Evolutionary conservation across 2,329 filamentous ascomycete genomes (phyloP).

Genomic region (Verruconis gallopava): DNA sequence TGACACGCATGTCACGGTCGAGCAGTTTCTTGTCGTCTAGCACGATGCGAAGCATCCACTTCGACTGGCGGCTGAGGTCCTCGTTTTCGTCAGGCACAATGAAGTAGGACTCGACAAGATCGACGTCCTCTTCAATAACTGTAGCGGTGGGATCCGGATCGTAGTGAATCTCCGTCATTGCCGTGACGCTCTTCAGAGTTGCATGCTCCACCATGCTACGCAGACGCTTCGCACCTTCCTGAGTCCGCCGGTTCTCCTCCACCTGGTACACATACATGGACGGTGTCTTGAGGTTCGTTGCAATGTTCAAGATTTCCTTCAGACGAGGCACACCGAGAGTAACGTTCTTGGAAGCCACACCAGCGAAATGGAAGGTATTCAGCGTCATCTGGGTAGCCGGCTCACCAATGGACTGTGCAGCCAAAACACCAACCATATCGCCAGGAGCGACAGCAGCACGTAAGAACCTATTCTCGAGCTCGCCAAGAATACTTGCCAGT

Average conservation of each 20-base stretch:
- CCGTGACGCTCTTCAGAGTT: constrained; percentile 79
- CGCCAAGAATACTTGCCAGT: constrained; percentile 83
- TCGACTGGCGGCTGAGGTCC: constrained; percentile 56
- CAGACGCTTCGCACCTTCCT: constrained; percentile 72
- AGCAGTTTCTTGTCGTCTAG: constrained; percentile 89
- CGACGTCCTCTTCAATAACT: constrained; percentile 72
- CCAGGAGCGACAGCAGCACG: constrained; percentile 78
- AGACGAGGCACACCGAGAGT: constrained; percentile 97
- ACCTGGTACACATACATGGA: constrained; percentile 88
- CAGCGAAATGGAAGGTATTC: constrained; percentile 99
- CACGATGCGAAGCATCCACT: constrained; percentile 88
- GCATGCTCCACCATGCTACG: constrained; percentile 91
- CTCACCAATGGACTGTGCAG: constrained; percentile 96
- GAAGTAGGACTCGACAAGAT: constrained; percentile 96
- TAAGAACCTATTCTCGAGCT: constrained; percentile 78
- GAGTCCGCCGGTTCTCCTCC: constrained; percentile 44
- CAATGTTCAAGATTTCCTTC: constrained; percentile 98
- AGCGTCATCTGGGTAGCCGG: constrained; percentile 98
- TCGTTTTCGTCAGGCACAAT: constrained; percentile 77
- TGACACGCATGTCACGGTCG: constrained; percentile 83
- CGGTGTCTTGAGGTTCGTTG: constrained; percentile 95
- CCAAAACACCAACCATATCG: constrained; percentile 97
- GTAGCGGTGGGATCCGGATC: constrained; percentile 82
- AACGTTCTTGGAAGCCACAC: constrained; percentile 99
- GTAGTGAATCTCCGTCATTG: constrained; percentile 92